phyloP scores from a whole-genome alignment of 31 red algal genomes.

The Asparagopsis taxiformis region DNA sequence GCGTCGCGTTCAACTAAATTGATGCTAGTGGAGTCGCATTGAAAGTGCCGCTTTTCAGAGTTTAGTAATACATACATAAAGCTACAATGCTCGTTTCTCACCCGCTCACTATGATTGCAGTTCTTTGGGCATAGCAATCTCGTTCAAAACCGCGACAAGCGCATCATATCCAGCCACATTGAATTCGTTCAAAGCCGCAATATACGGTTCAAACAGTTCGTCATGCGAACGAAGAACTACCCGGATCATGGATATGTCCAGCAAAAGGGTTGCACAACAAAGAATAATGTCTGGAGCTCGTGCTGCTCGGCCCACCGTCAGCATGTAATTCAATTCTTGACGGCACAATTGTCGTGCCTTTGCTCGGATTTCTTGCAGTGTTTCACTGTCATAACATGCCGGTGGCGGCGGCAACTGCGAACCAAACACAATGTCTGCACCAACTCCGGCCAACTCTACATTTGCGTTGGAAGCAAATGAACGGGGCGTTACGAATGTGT shows the following conservation, averaged over 20 bases:
- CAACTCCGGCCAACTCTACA: slow-evolving; percentile 20
- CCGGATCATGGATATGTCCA: slow-evolving; percentile 50
- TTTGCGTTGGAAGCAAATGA: slow-evolving; percentile 36
- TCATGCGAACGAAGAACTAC: slow-evolving; percentile 45
- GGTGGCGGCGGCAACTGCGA: slow-evolving; percentile 57
- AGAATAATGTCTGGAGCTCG: slow-evolving; percentile 63
- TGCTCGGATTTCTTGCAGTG: slow-evolving; percentile 34
- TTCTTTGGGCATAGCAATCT: slow-evolving; percentile 50
- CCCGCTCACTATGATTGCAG: not conserved
- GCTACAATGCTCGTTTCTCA: not conserved
- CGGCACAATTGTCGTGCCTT: slow-evolving; percentile 60
- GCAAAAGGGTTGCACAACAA: slow-evolving; percentile 67
- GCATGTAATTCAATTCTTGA: slow-evolving; percentile 64
- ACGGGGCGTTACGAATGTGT: not conserved
- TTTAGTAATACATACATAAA: not conserved
- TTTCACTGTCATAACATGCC: slow-evolving; percentile 47
- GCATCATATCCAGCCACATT: slow-evolving; percentile 68
- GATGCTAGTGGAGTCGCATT: too few relatives aligned
- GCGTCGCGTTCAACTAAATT: too few relatives aligned
- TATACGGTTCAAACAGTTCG: slow-evolving; percentile 60
- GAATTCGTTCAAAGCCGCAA: slow-evolving; percentile 71
- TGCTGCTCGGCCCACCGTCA: slow-evolving; percentile 57
- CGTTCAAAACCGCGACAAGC: slow-evolving; percentile 61
- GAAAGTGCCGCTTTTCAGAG: not conserved
- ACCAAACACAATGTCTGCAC: slow-evolving; percentile 35